Percentiles rank a stretch among this genome's conserved stretches.
Evolutionary conservation across 1,284 basidiomycete species (phyloP).

Genomic region (Cystobasidiaceae sp.): DNA sequence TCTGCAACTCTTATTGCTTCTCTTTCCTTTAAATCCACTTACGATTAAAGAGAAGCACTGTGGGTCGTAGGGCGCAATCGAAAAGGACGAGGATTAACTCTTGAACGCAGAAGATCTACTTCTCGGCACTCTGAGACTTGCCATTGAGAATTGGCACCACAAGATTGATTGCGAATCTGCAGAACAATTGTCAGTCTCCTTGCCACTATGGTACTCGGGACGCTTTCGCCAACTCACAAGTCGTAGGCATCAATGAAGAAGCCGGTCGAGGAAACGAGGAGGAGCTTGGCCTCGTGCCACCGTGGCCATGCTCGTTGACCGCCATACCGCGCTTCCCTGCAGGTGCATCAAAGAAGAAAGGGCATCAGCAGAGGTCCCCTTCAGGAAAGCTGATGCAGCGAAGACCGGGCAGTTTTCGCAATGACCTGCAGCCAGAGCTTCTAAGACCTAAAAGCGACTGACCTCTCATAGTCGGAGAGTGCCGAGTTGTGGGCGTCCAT

Average conservation of each 20-base stretch:
- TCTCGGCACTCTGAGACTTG: no score
- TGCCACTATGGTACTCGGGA: neutral
- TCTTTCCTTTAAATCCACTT: no score
- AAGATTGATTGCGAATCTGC: slow-evolving; percentile 27
- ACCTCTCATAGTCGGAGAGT: slow-evolving; percentile 27
- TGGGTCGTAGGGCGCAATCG: no score
- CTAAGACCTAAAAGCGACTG: neutral
- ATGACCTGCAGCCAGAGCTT: neutral
- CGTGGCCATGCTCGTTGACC: slow-evolving; percentile 20
- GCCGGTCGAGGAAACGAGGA: slow-evolving; percentile 31
- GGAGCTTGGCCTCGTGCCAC: slow-evolving; percentile 31
- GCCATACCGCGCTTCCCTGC: slow-evolving; percentile 27
- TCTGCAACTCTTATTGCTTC: neutral
- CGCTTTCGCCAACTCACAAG: neutral
- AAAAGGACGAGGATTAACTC: neutral
- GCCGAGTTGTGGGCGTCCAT: slow-evolving; percentile 25
- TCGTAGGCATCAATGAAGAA: slow-evolving; percentile 32
- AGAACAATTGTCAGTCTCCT: neutral
- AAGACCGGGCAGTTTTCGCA: neutral
- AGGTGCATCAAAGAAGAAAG: neutral
- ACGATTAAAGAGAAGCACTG: slow-evolving; percentile 20
- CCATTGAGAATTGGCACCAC: slow-evolving; percentile 28
- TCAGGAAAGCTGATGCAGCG: neutral
- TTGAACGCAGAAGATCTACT: neutral
- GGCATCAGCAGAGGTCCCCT: neutral